Evolutionary conservation across 2,329 filamentous ascomycete species (phyloP).

Genomic region (Fusarium sp.): DNA sequence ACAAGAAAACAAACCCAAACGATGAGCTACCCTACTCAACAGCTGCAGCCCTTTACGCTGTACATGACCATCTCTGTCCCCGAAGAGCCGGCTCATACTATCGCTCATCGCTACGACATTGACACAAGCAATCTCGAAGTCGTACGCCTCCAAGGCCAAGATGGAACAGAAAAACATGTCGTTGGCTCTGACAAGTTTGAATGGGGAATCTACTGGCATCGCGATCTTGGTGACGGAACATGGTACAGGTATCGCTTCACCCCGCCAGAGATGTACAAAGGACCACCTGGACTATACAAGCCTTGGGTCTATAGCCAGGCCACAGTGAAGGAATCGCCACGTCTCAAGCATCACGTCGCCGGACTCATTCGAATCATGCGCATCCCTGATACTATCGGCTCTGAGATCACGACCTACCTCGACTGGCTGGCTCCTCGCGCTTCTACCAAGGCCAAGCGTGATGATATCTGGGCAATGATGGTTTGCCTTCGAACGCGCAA

Average conservation of each 20-base stretch:
- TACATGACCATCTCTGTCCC: conserved; percentile 43
- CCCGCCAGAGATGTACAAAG: not conserved
- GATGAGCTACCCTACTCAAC: conserved; percentile 33
- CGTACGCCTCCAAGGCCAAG: conserved; percentile 25
- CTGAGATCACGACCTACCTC: conserved; percentile 45
- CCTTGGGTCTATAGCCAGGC: conserved; percentile 33
- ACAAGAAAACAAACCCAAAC: not conserved
- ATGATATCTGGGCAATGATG: conserved; percentile 47
- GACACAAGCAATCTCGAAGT: conserved; percentile 15
- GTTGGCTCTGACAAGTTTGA: conserved; percentile 46
- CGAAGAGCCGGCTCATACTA: conserved; percentile 6
- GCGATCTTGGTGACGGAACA: conserved; percentile 39
- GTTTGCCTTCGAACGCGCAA: conserved; percentile 44
- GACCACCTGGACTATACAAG: conserved; percentile 18
- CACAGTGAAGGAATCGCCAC: conserved; percentile 41
- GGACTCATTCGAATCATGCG: conserved; percentile 47
- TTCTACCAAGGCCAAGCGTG: conserved; percentile 38
- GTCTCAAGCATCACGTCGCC: conserved; percentile 45
- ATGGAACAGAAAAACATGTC: conserved; percentile 32
- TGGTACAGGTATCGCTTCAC: conserved; percentile 41
- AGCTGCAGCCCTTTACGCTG: conserved; percentile 38
- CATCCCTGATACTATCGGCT: conserved; percentile 28
- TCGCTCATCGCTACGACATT: conserved; percentile 18
- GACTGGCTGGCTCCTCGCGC: conserved; percentile 47
- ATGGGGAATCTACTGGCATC: conserved; percentile 53